phyloP scores from a whole-genome alignment of 1,139 yeast genomes.

The Candida gigantensis region DNA sequence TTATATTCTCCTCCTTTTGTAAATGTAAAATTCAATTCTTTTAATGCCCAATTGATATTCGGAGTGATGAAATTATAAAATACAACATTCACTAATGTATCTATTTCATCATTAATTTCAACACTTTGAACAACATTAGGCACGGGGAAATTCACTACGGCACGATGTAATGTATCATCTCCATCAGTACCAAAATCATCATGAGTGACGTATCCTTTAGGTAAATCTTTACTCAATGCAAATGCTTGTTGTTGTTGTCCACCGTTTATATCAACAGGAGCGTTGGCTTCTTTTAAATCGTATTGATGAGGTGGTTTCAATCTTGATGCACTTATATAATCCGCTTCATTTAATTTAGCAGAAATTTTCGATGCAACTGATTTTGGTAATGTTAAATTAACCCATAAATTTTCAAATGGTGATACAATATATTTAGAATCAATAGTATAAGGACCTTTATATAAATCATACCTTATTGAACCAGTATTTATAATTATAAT shows the following conservation, averaged over 20 bases:
- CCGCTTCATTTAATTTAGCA: constrained; percentile 49
- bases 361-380: constrained; percentile 50
- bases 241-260: neutral
- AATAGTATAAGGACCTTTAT: constrained; percentile 79
- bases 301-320: constrained; percentile 33
- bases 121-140: constrained; percentile 75
- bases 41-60: constrained; percentile 60
- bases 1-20: too few relatives aligned
- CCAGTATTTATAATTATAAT: constrained; percentile 82
- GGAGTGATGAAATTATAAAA: constrained; percentile 75
- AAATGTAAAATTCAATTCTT: constrained; percentile 28
- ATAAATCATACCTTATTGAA: constrained; percentile 82
- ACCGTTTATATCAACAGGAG: too few relatives aligned
- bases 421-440: constrained; percentile 84
- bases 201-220: constrained; percentile 72
- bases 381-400: constrained; percentile 54
- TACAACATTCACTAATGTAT: constrained; percentile 60
- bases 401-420: constrained; percentile 86
- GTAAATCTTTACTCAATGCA: constrained; percentile 19
- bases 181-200: constrained; percentile 88
- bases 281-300: constrained; percentile 6
- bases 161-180: constrained; percentile 81
- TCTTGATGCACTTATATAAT: constrained; percentile 36
- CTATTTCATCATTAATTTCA: constrained; percentile 20
- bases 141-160: constrained; percentile 56